phyloP scores from a whole-genome alignment of 2,329 filamentous ascomycete species.

The Exophiala sp. region DNA sequence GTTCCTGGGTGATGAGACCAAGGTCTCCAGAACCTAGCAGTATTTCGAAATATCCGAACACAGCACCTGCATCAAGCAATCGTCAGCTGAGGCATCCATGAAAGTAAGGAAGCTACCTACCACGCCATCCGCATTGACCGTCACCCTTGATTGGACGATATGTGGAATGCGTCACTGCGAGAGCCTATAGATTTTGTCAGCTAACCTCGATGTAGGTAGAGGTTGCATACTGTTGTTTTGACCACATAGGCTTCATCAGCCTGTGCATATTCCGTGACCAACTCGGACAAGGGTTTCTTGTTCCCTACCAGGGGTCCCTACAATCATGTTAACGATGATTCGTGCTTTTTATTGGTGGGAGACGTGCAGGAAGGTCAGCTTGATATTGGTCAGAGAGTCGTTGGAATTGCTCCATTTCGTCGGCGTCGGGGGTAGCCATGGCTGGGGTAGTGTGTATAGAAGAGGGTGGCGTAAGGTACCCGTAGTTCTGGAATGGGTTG shows the following conservation, averaged over 20 bases:
- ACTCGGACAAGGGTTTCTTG: slow-evolving; percentile 64
- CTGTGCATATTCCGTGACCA: slow-evolving; percentile 82
- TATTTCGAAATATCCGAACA: slow-evolving; percentile 88
- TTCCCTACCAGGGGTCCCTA: slow-evolving; percentile 84
- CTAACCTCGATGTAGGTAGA: slow-evolving; percentile 3
- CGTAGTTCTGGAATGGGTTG: slow-evolving; percentile 20
- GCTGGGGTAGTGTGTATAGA: slow-evolving; percentile 25
- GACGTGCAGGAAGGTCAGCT: slow-evolving; percentile 54
- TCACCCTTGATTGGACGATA: slow-evolving; percentile 87
- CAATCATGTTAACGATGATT: slow-evolving; percentile 9
- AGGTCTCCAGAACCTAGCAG: slow-evolving; percentile 66
- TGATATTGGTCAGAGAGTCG: slow-evolving; percentile 60
- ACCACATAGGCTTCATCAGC: slow-evolving; percentile 79
- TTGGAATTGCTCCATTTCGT: slow-evolving; percentile 61
- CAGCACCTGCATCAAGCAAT: slow-evolving; percentile 62
- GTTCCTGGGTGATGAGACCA: slow-evolving; percentile 65
- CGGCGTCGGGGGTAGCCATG: slow-evolving; percentile 42
- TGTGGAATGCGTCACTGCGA: slow-evolving; percentile 79
- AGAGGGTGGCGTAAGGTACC: slow-evolving; percentile 27
- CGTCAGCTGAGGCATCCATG: slow-evolving; percentile 12
- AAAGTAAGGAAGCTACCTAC: slow-evolving; percentile 53
- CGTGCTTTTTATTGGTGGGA: neutral
- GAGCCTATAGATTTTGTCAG: slow-evolving; percentile 52
- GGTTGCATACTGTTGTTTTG: slow-evolving; percentile 69
- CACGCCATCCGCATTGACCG: slow-evolving; percentile 97